Conservation (phyloP, 2,329 filamentous ascomycete genomes). For the Thielaviopsis populi region DNA sequence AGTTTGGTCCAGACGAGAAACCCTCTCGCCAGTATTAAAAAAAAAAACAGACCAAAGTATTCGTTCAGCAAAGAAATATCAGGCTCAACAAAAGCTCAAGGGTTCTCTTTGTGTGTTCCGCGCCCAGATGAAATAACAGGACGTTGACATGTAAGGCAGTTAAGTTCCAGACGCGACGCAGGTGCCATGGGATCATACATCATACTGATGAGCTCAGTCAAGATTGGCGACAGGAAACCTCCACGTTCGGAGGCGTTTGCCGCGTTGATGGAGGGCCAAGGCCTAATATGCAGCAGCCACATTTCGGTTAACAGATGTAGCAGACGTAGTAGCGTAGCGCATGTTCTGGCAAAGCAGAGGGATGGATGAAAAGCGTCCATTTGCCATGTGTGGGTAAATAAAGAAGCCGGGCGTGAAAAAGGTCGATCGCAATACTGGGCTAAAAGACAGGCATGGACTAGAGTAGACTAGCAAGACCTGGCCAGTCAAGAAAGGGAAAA, state of each 20-base stretch:
- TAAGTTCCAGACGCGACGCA: background rate
- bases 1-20: background rate
- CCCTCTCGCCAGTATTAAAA: background rate
- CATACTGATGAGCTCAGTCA: background rate
- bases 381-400: background rate
- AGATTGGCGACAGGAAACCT: background rate
- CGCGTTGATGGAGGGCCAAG: background rate
- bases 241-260: conserved; percentile 1
- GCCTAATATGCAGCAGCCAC: background rate
- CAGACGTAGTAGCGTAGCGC: too few relatives aligned
- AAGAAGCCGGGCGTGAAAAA: background rate
- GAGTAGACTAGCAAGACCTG: background rate
- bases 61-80: background rate
- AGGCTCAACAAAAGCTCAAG: background rate
- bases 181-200: background rate
- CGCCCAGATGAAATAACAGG: background rate
- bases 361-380: background rate
- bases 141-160: background rate
- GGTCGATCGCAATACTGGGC: background rate
- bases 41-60: background rate
- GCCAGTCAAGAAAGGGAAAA: background rate
- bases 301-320: background rate
- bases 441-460: background rate
- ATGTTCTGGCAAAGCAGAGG: background rate
- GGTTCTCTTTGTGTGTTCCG: background rate